These are phyloP conservation scores for Aureobasidium lini DNA, from an alignment of 2,329 filamentous ascomycete genomes.

Conservation along the genomic window DNA sequence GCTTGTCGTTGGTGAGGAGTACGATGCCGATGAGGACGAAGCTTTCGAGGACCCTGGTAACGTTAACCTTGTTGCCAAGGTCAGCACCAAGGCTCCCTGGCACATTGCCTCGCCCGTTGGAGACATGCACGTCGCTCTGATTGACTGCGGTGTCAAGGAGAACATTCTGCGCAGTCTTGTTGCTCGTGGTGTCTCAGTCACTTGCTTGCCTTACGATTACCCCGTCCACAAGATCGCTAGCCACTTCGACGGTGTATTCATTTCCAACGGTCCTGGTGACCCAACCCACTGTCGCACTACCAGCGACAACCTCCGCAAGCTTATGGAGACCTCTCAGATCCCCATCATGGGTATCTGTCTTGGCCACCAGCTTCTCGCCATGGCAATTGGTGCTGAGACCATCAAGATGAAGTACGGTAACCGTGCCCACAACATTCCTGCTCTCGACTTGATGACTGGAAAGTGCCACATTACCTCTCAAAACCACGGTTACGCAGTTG, in stretches of 20 bases:
- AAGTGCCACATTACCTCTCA: constrained; percentile 98
- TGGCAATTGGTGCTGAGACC: constrained; percentile 80
- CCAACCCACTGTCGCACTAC: constrained; percentile 94
- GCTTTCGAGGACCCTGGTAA: constrained; percentile 89
- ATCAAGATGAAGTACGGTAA: constrained; percentile 99
- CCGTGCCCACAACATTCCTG: constrained; percentile 96
- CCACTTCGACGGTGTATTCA: constrained; percentile 98
- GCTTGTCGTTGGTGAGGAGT: constrained; percentile 93
- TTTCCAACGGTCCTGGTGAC: constrained; percentile 97
- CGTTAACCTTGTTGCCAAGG: constrained; percentile 92
- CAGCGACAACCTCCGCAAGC: constrained; percentile 79
- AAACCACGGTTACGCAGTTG: constrained; percentile 96
- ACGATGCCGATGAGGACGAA: constrained; percentile 97
- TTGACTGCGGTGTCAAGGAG: constrained; percentile 99
- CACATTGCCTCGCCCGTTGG: constrained; percentile 80
- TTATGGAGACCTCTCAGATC: constrained; percentile 86
- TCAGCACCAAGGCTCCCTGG: constrained; percentile 97
- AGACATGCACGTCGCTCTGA: constrained; percentile 81
- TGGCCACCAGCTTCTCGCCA: constrained; percentile 89
- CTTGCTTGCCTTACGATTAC: constrained; percentile 93
- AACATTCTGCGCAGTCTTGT: constrained; percentile 96
- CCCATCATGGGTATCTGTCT: constrained; percentile 98
- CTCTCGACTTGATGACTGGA: constrained; percentile 86
- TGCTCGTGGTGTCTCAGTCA: constrained; percentile 82
- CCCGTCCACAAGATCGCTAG: constrained; percentile 96